These are phyloP conservation scores for Colletotrichum sp. DNA, from an alignment of 2,329 filamentous ascomycete species.

Conservation along the genomic window DNA sequence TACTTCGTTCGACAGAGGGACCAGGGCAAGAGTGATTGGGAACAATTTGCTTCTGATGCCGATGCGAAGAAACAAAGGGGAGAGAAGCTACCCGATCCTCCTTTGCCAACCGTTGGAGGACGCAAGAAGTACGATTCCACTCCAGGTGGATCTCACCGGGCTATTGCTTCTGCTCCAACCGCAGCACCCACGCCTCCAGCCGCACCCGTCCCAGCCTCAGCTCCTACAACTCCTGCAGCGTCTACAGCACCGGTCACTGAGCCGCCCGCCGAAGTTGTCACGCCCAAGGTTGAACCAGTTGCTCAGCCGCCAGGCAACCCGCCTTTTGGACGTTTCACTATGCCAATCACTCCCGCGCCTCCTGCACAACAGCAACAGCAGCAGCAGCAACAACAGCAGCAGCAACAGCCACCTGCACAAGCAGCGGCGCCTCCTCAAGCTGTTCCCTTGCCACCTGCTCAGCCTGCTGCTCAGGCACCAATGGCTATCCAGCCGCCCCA, in stretches of 20 bases:
- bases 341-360: conserved; percentile 51
- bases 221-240: conserved; percentile 48
- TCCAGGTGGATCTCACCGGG: conserved; percentile 41
- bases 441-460: conserved; percentile 17
- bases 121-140: conserved; percentile 58
- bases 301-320: conserved; percentile 37
- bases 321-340: conserved; percentile 46
- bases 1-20: conserved; percentile 70
- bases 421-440: conserved; percentile 5
- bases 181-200: conserved; percentile 25
- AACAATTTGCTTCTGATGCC: conserved; percentile 63
- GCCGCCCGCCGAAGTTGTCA: conserved; percentile 47
- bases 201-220: conserved; percentile 22
- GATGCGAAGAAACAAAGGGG: conserved; percentile 60
- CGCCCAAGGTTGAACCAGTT: conserved; percentile 49
- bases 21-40: conserved; percentile 63
- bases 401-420: conserved; percentile 20
- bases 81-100: conserved; percentile 65
- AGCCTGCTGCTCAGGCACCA: conserved; percentile 24
- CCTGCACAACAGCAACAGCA: conserved; percentile 28
- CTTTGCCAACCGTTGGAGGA: conserved; percentile 56
- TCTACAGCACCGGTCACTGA: conserved; percentile 35
- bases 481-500: conserved; percentile 37
- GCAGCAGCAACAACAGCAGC: conserved; percentile 24
- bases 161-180: conserved; percentile 45